Base-by-base conservation (phyloP, 805 yeast genomes). In the Phaffomyces thermotolerans region DNA sequence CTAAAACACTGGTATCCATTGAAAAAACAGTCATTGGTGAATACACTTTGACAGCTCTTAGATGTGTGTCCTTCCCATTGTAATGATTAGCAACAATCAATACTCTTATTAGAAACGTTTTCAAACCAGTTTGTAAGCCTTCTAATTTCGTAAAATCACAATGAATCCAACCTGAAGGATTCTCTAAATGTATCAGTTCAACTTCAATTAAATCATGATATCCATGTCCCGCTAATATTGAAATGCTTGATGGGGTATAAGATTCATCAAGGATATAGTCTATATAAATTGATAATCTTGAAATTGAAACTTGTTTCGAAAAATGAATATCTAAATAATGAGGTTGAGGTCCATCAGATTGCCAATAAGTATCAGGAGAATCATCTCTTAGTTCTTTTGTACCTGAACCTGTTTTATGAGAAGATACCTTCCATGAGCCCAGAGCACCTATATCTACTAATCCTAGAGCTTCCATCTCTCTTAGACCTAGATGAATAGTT, bases 21-120 rank as follows among this genome's bases (percentile, higher is more conserved):
- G 56, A 50, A 34, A 46, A 59, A 10, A 56, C 52, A 40, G 63
- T 56, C 15, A 57, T 52, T 6, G 73, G 73, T 8, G 76, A 66
- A 61, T 79, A 67, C 54, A 86, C 60, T 68, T 78, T 77, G 15
- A 90, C 69, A 0, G 89, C 83, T 38, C 99, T 65, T 10, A 93
- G 68, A 60, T 89, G 98, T 1, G 96, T 82, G 60, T 93, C 99
- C 57, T 91, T 93, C 37, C 99, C 99, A 57, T 87, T 89, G 58
- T 90, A 97, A 54, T 88, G 96, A 54, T 95, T 93, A 1, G 85
- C 75, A 8, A 76, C 58, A 6, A 88, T 70, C n/a, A 73, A 58
- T 14, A 89, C 52, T 47, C 84, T 74, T 12, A 88, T 63, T 49
- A 80, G 65, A 53, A 79, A 83, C 41, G 93, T 78, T 52, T 84